These are phyloP conservation scores for Calvatia gigantea DNA, from an alignment of 768 basidiomycete species.

Conservation along the genomic window DNA sequence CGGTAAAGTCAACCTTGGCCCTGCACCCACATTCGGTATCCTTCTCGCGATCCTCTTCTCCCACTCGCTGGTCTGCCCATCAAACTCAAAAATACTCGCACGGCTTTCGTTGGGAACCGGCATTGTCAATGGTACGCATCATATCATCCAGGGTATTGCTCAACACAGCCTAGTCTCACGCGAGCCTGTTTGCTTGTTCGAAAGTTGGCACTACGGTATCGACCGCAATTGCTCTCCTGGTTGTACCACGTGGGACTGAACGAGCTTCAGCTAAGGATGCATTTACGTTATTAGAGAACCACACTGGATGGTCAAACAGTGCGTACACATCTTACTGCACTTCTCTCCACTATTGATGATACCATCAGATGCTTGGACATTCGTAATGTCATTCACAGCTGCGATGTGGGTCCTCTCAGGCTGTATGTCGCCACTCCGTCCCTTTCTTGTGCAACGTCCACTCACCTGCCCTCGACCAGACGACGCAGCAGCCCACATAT, in stretches of 20 bases:
- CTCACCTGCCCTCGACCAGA: constrained; percentile 29
- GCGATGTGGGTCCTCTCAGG: constrained; percentile 68
- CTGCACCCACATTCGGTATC: constrained; percentile 56
- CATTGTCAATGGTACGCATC: constrained; percentile 40
- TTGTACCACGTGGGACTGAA: constrained; percentile 40
- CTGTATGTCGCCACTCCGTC: constrained; percentile 33
- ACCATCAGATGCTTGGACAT: constrained; percentile 54
- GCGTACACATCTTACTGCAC: constrained; percentile 12
- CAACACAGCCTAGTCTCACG: not conserved
- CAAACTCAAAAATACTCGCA: constrained; percentile 53
- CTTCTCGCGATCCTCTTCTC: constrained; percentile 48
- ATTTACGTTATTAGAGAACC: constrained; percentile 58
- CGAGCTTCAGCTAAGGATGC: constrained; percentile 55
- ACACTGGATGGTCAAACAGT: constrained; percentile 57
- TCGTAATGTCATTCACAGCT: constrained; percentile 56
- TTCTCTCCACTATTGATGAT: not conserved
- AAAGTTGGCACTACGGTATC: constrained; percentile 56
- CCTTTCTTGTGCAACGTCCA: not conserved
- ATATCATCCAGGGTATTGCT: not conserved
- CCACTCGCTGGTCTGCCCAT: constrained; percentile 57
- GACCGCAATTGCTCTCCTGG: constrained; percentile 48
- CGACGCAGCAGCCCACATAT: constrained; percentile 63
- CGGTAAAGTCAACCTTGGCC: constrained; percentile 39
- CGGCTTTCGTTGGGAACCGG: constrained; percentile 57
- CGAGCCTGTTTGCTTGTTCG: not conserved